These are phyloP conservation scores for Mrakia frigida DNA, from an alignment of 768 basidiomycete species.

Conservation along the genomic window DNA sequence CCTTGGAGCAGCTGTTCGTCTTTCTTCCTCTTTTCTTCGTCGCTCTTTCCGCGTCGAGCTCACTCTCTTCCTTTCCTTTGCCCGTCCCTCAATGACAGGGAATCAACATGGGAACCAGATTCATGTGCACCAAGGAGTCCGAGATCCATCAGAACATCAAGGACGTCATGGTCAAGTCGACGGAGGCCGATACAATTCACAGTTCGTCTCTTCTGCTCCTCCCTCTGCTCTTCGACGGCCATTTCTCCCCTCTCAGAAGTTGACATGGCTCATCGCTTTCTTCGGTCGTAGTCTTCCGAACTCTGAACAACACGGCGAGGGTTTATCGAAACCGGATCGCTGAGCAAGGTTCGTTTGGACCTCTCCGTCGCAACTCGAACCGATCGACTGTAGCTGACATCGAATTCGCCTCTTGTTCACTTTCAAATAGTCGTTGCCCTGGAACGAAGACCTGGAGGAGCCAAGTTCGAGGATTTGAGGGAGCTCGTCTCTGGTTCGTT, in stretches of 20 bases:
- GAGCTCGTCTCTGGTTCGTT: slow-evolving; percentile 50
- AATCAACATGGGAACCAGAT: slow-evolving; percentile 67
- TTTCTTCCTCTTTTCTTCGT: neutral
- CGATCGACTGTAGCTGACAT: neutral
- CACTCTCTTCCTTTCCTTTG: neutral
- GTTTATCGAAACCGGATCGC: slow-evolving; percentile 35
- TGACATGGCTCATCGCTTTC: neutral
- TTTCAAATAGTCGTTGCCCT: slow-evolving; percentile 61
- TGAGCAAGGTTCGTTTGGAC: slow-evolving; percentile 45
- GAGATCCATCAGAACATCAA: slow-evolving; percentile 88
- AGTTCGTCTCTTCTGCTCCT: slow-evolving; percentile 38
- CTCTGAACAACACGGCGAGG: slow-evolving; percentile 48
- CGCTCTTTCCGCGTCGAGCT: slow-evolving; percentile 1
- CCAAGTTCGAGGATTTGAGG: slow-evolving; percentile 77
- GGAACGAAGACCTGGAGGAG: slow-evolving; percentile 73
- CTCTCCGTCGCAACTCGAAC: slow-evolving; percentile 2
- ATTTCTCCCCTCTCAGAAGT: too few relatives aligned
- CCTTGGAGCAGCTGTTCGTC: slow-evolving; percentile 67
- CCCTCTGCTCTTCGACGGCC: too few relatives aligned
- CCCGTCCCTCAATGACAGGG: slow-evolving; percentile 51
- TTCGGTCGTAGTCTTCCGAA: slow-evolving; percentile 59
- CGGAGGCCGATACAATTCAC: slow-evolving; percentile 57
- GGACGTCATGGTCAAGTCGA: slow-evolving; percentile 74
- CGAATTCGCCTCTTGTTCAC: neutral
- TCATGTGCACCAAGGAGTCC: slow-evolving; percentile 87